Conservation (phyloP, 1,139 yeast species). For the Pichia sp. region DNA sequence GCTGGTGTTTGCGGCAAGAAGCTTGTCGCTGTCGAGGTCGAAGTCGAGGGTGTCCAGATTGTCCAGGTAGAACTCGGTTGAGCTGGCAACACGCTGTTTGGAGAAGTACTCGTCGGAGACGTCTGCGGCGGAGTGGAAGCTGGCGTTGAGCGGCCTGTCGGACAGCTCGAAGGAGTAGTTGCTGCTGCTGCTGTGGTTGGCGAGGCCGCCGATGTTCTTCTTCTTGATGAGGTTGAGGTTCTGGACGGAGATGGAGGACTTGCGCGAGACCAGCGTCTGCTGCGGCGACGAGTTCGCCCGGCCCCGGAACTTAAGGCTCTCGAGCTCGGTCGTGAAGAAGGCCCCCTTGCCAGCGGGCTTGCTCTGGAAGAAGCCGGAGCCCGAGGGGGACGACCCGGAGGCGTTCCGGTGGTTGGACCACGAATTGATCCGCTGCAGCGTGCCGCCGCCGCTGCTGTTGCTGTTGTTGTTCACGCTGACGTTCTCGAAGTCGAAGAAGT, state of each 20-base stretch:
- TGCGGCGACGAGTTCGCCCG: constrained; percentile 11
- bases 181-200: not conserved
- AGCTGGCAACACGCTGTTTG: not conserved
- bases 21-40: not conserved
- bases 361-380: not conserved
- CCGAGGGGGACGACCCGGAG: not conserved
- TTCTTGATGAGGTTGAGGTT: constrained; percentile 4
- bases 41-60: not conserved
- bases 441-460: not conserved
- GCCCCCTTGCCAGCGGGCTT: not conserved
- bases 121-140: not conserved
- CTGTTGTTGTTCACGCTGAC: no score
- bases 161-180: not conserved
- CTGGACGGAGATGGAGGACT: constrained; percentile 3
- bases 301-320: constrained; percentile 3
- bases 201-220: not conserved
- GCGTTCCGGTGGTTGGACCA: not conserved
- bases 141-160: not conserved
- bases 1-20: no score
- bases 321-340: constrained; percentile 2
- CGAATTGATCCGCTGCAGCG: constrained; percentile 3
- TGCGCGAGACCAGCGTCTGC: constrained; percentile 1
- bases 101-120: constrained; percentile 2
- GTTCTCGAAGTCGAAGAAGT: constrained; percentile 1
- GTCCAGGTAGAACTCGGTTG: constrained; percentile 1